These are phyloP conservation scores for Rubia peregrina DNA, from an alignment of 305 asterid species.

Conservation along the genomic window DNA sequence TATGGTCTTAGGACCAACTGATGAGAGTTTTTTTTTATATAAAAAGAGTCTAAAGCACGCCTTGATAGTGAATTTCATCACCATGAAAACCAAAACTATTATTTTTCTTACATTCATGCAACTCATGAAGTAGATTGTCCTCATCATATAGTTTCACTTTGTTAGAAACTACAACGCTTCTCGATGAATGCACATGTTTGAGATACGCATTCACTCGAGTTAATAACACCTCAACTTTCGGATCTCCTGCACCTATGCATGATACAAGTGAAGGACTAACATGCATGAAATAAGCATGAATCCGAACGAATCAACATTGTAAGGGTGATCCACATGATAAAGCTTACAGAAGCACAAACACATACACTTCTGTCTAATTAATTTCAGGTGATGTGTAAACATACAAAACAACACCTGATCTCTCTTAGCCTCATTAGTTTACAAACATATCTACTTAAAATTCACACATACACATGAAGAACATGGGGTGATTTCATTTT, in stretches of 20 bases:
- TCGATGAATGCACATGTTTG: slow-evolving; percentile 23
- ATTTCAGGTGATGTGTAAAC: not conserved
- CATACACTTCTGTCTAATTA: not conserved
- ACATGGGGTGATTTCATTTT: not conserved
- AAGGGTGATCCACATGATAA: not conserved
- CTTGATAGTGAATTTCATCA: slow-evolving; percentile 58
- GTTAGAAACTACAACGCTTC: too few relatives aligned
- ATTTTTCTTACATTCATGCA: slow-evolving; percentile 35
- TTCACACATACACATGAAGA: not conserved
- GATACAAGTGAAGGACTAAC: not conserved
- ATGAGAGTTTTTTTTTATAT: slow-evolving; percentile 58
- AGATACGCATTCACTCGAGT: slow-evolving; percentile 67
- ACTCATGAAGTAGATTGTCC: slow-evolving; percentile 5
- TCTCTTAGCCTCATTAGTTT: not conserved
- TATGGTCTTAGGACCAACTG: slow-evolving; percentile 68
- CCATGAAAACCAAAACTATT: slow-evolving; percentile 24
- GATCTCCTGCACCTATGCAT: not conserved
- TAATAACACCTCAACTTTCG: slow-evolving; percentile 16
- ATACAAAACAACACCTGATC: not conserved
- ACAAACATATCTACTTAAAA: not conserved
- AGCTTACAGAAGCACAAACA: not conserved
- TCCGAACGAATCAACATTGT: not conserved
- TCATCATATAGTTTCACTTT: too few relatives aligned
- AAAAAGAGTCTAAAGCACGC: slow-evolving; percentile 58
- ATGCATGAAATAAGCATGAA: not conserved